Evolutionary conservation across 2,329 filamentous ascomycete genomes (phyloP).

Genomic region (Fusarium subtropicale): DNA sequence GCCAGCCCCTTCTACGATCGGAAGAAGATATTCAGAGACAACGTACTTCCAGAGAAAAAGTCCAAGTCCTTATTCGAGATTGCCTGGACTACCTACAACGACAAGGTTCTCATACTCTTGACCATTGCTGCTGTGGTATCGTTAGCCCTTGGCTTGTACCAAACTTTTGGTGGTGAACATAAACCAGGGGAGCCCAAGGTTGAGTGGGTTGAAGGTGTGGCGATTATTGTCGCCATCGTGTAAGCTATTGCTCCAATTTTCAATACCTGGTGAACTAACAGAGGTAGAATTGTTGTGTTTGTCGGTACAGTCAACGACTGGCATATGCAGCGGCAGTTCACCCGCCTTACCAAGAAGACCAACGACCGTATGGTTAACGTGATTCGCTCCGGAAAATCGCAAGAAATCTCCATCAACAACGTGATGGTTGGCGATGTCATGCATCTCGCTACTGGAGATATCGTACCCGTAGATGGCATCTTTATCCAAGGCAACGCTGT

Average conservation of each 20-base stretch:
- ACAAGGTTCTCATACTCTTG: constrained; percentile 77
- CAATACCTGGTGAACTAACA: constrained; percentile 39
- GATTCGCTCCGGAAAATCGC: constrained; percentile 73
- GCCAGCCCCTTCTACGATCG: constrained; percentile 44
- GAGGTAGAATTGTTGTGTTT: constrained; percentile 65
- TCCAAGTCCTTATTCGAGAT: constrained; percentile 69
- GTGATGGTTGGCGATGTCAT: constrained; percentile 77
- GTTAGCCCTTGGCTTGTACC: constrained; percentile 75
- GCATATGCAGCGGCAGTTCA: constrained; percentile 75
- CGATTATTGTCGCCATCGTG: constrained; percentile 72
- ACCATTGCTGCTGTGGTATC: constrained; percentile 76
- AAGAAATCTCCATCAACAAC: constrained; percentile 73
- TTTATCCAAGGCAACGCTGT: constrained; percentile 67
- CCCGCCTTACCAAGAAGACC: constrained; percentile 70
- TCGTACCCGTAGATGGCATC: constrained; percentile 77
- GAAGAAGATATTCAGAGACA: constrained; percentile 66
- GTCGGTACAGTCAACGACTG: constrained; percentile 74
- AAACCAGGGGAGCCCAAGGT: constrained; percentile 63
- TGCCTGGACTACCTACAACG: constrained; percentile 78
- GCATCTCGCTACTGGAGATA: constrained; percentile 75
- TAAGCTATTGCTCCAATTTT: constrained; percentile 41
- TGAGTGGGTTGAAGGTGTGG: constrained; percentile 76
- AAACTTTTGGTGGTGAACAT: constrained; percentile 67
- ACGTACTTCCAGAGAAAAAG: constrained; percentile 72
- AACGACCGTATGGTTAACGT: constrained; percentile 74